A percentile compares a stretch with the other conserved stretches of the same genome.
Conservation (phyloP, 768 basidiomycete genomes). For the Tulasnella sp. region DNA sequence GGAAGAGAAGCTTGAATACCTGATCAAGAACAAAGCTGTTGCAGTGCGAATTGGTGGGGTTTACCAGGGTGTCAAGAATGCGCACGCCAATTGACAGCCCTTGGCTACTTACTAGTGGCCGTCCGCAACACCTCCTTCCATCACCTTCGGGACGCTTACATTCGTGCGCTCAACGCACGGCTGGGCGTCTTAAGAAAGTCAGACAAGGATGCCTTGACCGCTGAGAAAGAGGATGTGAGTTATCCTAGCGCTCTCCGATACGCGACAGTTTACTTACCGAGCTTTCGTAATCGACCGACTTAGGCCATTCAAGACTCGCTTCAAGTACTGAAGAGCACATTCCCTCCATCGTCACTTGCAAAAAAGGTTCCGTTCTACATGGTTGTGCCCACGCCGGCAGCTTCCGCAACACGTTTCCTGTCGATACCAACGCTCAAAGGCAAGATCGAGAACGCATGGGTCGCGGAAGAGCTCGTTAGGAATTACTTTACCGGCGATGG, state of each 20-base stretch:
- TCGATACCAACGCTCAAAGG: conserved; percentile 6
- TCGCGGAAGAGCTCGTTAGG: conserved; percentile 6
- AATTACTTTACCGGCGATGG: conserved; percentile 6
- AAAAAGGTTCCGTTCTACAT: conserved; percentile 9
- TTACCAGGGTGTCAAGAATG: too few relatives aligned
- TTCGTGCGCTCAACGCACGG: background rate
- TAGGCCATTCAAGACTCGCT: conserved; percentile 1
- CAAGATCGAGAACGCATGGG: conserved; percentile 4
- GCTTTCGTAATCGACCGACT: background rate
- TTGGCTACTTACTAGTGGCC: background rate
- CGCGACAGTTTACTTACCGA: background rate
- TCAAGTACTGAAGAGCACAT: conserved; percentile 1
- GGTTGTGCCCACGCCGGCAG: background rate
- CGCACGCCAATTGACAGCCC: too few relatives aligned
- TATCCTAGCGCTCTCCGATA: background rate
- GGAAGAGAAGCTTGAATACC: conserved; percentile 4
- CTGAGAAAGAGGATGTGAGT: conserved; percentile 1
- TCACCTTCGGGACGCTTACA: conserved; percentile 11
- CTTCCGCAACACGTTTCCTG: background rate
- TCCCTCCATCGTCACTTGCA: background rate
- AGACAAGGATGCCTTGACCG: background rate
- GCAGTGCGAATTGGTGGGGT: conserved; percentile 6
- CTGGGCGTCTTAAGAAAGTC: background rate
- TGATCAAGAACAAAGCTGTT: conserved; percentile 2
- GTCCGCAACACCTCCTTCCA: conserved; percentile 12